Base-by-base conservation (phyloP, 2,329 filamentous ascomycete species). In the Bipolaris oryzae region DNA sequence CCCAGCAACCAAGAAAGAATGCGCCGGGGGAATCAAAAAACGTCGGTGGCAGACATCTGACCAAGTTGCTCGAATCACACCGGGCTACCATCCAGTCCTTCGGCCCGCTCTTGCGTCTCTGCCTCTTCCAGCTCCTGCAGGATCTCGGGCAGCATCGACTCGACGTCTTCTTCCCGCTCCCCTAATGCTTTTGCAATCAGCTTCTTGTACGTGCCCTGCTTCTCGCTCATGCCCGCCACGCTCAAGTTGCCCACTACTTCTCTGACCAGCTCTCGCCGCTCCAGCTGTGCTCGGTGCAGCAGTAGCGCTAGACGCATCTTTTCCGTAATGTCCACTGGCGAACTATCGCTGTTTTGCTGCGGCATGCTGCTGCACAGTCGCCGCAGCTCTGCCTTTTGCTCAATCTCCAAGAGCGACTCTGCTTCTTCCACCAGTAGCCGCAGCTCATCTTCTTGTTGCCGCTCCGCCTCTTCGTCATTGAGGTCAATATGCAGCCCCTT, bases 121-220 rank as follows among this genome's bases (percentile, higher is more conserved):
- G 80, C 73, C 50, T 81, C 80, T 66, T 82, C 80, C 52, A 83
- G 66, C 68, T 82, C 80, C 48, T 70, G 70, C 47, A 82, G 68
- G 42, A 83, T 81, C 53, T 82, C 81, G 1, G 80, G 79, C 66
- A 83, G 61, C 77, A 82, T 87, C 42, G 81, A 80, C 72, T 92
- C 89, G 34, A 92, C 82, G 61, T 85, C 87, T 63, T 90, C 87
- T 55, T 90, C 88, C 63, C 85, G 82, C 15, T 87, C 82, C 23
- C 88, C 87, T 25, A 92, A 79, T 57, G 89, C 91, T 57, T 84
- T 84, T 57, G 85, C 85, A 31, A 92, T 84, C 28, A 92, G 80
- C 53, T 84, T 84, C 59, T 89, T 83, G 74, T 93, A 94, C 72
- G 88, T 86, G 64, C 88, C 87, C 62, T 90, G 89, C 71, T 87